These are phyloP conservation scores for Fusarium nurragi DNA, from an alignment of 2,329 filamentous ascomycete species.

Conservation along the genomic window DNA sequence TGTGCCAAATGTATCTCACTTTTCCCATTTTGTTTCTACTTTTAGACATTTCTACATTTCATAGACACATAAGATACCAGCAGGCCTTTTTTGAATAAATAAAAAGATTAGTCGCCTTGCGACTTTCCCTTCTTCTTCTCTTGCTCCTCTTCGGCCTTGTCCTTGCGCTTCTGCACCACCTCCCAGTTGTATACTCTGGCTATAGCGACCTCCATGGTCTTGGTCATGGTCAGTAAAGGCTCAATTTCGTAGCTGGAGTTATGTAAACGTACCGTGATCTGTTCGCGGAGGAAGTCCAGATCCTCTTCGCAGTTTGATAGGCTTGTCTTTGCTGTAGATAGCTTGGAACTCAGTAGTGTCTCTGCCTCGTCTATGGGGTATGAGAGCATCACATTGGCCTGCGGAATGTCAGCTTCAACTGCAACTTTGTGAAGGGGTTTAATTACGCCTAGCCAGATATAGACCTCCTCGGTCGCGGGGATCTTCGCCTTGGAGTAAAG, in stretches of 20 bases:
- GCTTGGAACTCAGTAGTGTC: constrained; percentile 78
- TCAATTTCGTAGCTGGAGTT: background rate
- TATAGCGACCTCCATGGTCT: constrained; percentile 97
- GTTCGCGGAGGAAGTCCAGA: constrained; percentile 91
- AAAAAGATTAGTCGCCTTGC: constrained; percentile 41
- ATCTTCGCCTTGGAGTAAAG: constrained; percentile 89
- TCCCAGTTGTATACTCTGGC: constrained; percentile 99
- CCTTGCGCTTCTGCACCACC: constrained; percentile 92
- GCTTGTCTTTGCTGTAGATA: constrained; percentile 80
- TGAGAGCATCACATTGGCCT: constrained; percentile 97
- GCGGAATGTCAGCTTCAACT: constrained; percentile 37
- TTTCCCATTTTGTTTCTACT: constrained; percentile 22
- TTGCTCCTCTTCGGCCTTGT: constrained; percentile 73
- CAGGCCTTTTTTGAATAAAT: constrained; percentile 15
- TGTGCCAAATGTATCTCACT: background rate
- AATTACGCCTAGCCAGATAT: constrained; percentile 91
- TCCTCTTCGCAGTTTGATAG: constrained; percentile 94
- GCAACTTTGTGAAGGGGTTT: background rate
- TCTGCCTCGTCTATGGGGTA: constrained; percentile 92
- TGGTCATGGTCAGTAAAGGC: constrained; percentile 12
- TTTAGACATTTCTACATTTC: constrained; percentile 20
- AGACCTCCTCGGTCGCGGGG: constrained; percentile 87
- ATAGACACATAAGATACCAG: constrained; percentile 23
- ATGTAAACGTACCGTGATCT: constrained; percentile 80
- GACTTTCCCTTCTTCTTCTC: constrained; percentile 51